Base-by-base conservation (phyloP, 2,329 filamentous ascomycete genomes). In the Mycosphaerella sp. region DNA sequence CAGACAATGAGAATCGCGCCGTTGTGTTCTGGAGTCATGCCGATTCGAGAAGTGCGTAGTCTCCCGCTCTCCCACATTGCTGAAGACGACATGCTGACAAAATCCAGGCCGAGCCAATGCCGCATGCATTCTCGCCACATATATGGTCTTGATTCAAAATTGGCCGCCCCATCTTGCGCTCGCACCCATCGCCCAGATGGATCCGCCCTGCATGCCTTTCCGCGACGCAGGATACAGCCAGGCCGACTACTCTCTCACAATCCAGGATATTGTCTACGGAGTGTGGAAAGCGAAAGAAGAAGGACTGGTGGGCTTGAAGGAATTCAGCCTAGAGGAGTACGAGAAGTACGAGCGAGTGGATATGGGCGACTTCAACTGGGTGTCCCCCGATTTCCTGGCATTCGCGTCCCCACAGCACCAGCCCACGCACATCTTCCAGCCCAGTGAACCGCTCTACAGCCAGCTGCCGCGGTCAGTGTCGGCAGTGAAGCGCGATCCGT, bases 301-400 rank as follows among this genome's bases (percentile, higher is more conserved):
- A 72, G 86, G 87, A 45, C 85, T 95, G 66, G 95, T 91, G 68
- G 87, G 88, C 51, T 77, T 98, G 56, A 90, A 95, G 69, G 89
- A 93, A 69, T 98, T 98, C 69, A 91, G 92, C 66, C 80, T 98
- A 17, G 91, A 96, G 74, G 89, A 96, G 81, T 98, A 98, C 70
- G 93, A 98, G 74, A 86, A 82, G 69, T 98, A 83, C 66, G 93
- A 98, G 75, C 82, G 93, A 55, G 93, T 98, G 17, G 93, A 98
- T 70, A 90, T 96, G 78, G 93, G 93, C 59, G 93, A 98, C 74
- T 98, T 98, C 85, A 98, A 98, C 81, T 98, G 93, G 93, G 82
- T 98, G 55, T 95, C 91, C 5, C 91, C 92, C 7, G 79, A 91
- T 67, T 98, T 98, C 75, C 81, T 98, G 48, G 93, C 93, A 21